Evolutionary conservation across 108 stramenopile species (phyloP).

Genomic region (Skeletonema costatum): DNA sequence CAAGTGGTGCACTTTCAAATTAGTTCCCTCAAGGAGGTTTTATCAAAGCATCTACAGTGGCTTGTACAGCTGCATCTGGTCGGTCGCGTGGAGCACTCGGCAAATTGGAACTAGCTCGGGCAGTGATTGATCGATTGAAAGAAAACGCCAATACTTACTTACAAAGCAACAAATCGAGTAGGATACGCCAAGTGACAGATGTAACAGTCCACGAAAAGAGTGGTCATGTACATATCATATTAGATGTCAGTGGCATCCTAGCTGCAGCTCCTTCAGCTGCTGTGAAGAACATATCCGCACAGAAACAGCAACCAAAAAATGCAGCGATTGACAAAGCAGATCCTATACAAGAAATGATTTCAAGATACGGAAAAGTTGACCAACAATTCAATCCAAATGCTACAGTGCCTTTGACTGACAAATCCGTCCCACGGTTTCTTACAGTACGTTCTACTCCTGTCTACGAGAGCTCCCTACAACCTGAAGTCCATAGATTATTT

Average conservation of each 20-base stretch:
- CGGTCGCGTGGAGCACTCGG: conserved; percentile 44
- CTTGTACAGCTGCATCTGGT: conserved; percentile 72
- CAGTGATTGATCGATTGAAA: conserved; percentile 40
- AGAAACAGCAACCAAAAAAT: background rate
- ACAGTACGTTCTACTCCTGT: conserved; percentile 69
- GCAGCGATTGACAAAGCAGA: conserved; percentile 1
- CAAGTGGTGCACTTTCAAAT: conserved; percentile 52
- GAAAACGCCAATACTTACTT: background rate
- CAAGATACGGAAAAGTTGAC: conserved; percentile 9
- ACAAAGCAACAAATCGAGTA: background rate
- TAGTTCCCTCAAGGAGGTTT: conserved; percentile 4
- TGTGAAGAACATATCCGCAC: background rate
- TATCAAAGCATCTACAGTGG: conserved; percentile 43
- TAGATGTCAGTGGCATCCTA: conserved; percentile 6
- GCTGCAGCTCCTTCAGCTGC: background rate
- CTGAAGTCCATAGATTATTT: conserved; percentile 79
- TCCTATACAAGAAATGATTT: conserved; percentile 37
- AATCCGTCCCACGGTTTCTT: conserved; percentile 40
- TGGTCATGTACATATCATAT: conserved; percentile 48
- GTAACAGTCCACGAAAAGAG: conserved; percentile 44
- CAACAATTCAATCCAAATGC: conserved; percentile 7
- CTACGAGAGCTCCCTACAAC: conserved; percentile 63
- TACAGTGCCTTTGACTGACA: conserved; percentile 3
- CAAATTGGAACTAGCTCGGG: conserved; percentile 29
- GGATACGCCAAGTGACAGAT: conserved; percentile 3